Percentiles rank a stretch among this genome's conserved stretches.
Conservation (phyloP, 2,329 filamentous ascomycete species). For the Fusarium lyarnte region DNA sequence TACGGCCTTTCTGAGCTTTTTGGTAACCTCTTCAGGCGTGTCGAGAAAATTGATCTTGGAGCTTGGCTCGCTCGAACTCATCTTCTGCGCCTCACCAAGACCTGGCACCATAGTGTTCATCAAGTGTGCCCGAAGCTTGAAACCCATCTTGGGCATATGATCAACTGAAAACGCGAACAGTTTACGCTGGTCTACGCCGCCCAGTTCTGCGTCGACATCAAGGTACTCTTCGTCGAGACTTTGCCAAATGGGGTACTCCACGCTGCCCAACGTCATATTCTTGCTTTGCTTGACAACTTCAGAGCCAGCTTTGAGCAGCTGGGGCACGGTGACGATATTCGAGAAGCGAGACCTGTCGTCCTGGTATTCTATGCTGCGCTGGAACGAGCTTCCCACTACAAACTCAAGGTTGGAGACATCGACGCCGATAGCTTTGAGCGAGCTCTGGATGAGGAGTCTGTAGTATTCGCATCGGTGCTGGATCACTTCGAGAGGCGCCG, state of each 20-base stretch:
- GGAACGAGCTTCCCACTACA: not conserved
- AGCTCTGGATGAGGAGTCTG: not conserved
- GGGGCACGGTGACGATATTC: rapidly evolving
- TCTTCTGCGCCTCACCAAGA: not conserved
- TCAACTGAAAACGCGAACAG: not conserved
- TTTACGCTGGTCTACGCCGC: not conserved
- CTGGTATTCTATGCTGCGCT: not conserved
- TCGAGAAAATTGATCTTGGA: not conserved
- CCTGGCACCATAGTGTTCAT: not conserved
- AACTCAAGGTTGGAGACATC: not conserved
- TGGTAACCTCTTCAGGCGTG: rapidly evolving
- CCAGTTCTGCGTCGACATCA: not conserved
- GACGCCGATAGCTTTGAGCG: not conserved
- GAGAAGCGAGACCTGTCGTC: not conserved
- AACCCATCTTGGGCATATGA: not conserved
- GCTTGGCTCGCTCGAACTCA: not conserved
- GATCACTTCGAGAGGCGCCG: rapidly evolving
- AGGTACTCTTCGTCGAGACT: not conserved
- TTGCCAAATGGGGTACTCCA: not conserved
- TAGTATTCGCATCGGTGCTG: not conserved
- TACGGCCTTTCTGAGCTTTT: not conserved
- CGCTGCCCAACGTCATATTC: rapidly evolving
- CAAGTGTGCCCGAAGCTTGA: not conserved
- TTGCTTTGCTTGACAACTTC: not conserved
- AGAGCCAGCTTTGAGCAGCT: not conserved